Percentiles rank a stretch among this genome's conserved stretches.
These are phyloP conservation scores for Aristolochia fimbriata DNA, from an alignment of 164 flowering plant genomes.

Conservation along the genomic window DNA sequence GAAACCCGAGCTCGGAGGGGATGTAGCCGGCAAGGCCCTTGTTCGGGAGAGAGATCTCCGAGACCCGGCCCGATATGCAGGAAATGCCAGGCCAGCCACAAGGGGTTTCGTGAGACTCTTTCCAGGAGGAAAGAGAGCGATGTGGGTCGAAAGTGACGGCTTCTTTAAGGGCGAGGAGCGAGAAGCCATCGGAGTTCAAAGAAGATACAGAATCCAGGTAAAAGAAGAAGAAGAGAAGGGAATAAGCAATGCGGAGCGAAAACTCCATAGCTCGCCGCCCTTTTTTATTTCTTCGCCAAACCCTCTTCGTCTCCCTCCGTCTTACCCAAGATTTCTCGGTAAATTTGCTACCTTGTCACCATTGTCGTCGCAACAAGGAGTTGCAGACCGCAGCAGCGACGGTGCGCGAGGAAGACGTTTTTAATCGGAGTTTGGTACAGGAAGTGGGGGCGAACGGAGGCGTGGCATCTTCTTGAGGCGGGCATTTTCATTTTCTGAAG, in stretches of 20 bases:
- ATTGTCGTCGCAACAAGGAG: conserved; percentile 8
- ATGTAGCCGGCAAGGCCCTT: conserved; percentile 62
- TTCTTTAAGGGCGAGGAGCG: conserved; percentile 84
- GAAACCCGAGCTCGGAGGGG: conserved; percentile 77
- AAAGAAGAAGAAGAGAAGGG: conserved; percentile 9
- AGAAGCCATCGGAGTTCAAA: conserved; percentile 74
- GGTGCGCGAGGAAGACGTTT: neutral
- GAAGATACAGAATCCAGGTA: conserved; percentile 13
- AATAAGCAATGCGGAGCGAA: conserved; percentile 5
- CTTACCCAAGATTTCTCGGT: neutral
- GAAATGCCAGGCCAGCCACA: conserved; percentile 71
- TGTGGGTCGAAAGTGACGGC: conserved; percentile 68
- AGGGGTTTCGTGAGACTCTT: conserved; percentile 47
- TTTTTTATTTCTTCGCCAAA: neutral
- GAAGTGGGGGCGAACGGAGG: too few relatives aligned
- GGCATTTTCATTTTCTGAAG: too few relatives aligned
- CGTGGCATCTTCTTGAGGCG: too few relatives aligned
- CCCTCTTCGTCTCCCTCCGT: neutral
- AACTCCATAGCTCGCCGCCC: neutral
- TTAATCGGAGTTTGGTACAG: too few relatives aligned
- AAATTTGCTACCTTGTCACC: neutral
- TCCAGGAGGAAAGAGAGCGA: conserved; percentile 43
- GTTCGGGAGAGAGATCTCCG: conserved; percentile 38
- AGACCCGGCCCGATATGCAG: conserved; percentile 43
- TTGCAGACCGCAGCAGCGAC: conserved; percentile 1